Base-by-base conservation (phyloP, 495 filamentous ascomycete genomes). In the Aspergillus egyptiacus region DNA sequence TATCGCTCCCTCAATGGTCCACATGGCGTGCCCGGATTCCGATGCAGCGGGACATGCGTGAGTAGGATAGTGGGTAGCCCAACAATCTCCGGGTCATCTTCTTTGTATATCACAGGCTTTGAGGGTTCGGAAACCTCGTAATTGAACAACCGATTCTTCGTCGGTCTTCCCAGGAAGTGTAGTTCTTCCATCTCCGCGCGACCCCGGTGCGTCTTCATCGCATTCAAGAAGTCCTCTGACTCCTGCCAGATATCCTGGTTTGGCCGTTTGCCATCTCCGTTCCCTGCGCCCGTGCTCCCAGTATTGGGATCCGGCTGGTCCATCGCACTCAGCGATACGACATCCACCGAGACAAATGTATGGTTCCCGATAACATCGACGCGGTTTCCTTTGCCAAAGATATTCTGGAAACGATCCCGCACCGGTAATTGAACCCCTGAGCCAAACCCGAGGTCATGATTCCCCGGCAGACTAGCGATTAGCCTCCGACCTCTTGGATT, bases 381-480 rank as follows among this genome's bases (percentile, higher is more conserved):
- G 13, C 87, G 75, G 56, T 95, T 97, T 9, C 84, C 84, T 39
- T 87, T 79, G 10, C 94, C 94, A 68, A 99, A 96, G 63, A 85
- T 95, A 1, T 84, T 77, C 53, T 86, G 80, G 61, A 96, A 97
- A 35, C 94, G 73, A 57, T 87, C 77, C 41, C 89, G 76, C 10
- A 95, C 87, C 0, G 84, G 68, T 19, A 83, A 56, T 58, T 93
- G 85, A 43, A 99, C 83, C 15, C 89, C 85, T 20, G 77, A 79
- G 2, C 87, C 94, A 57, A 99, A 91, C 1, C 94, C 94, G n/a
- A 96, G 69, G 63, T 99, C 94, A 64, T 99, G 94, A 53, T 99
- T 99, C 6, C 93, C 94, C 1, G 94, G 94, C 17, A 99, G 60
- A 54, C 81, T 88, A 2, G 84, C 79, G 34, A 96, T 80, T 32